Evolutionary conservation across 2,329 filamentous ascomycete genomes (phyloP), one percentile per base, ranked within the genome.

Genomic region (Talaromyces sp.): DNA sequence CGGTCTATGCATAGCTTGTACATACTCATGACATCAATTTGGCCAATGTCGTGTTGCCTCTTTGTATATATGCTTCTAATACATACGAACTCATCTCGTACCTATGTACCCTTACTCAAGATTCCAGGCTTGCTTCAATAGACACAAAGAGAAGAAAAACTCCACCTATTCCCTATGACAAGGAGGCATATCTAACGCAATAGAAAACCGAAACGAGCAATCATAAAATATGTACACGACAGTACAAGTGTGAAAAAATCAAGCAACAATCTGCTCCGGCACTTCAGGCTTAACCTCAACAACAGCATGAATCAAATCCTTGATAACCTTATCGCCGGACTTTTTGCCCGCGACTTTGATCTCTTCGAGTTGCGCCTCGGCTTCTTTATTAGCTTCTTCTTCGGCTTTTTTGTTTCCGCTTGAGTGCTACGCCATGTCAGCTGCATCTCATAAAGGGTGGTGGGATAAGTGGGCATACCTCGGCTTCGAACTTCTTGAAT

Each of bases 401-500:
- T 94, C 90, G 69, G 90, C 90, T 71, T 89, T 87, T 79, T 90
- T 87, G 85, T 97, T 97, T 74, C 93, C 93, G 79, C 91, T 91
- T 73, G 91, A 90, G 82, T 99, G 94, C 94, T 98, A 72, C 15
- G 43, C 9, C n/a, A 19, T 47, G 9, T 22, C 45, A 25, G 35
- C 35, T 37, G 35, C 27, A 37, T 37, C 22, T 37, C 9, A 13
- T 37, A 37, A 13, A 50, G 22, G 10, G 13, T 15, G 31, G 27
- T 54, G 8, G n/a, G 33, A 39, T 7, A 27, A 5, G 27, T 1
- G 22, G 50, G 66, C 74, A 74, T 75, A 90, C 88, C 86, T 91
- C 86, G 69, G 92, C 86, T 84, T 98, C 93, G 74, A 96, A 98
- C 77, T 90, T 90, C 85, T 95, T 94, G 84, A 93, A 98, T 80